Evolutionary conservation across 2,329 filamentous ascomycete genomes (phyloP), one percentile per base, ranked within the genome.

Genomic region (Cladophialophora exuberans): DNA sequence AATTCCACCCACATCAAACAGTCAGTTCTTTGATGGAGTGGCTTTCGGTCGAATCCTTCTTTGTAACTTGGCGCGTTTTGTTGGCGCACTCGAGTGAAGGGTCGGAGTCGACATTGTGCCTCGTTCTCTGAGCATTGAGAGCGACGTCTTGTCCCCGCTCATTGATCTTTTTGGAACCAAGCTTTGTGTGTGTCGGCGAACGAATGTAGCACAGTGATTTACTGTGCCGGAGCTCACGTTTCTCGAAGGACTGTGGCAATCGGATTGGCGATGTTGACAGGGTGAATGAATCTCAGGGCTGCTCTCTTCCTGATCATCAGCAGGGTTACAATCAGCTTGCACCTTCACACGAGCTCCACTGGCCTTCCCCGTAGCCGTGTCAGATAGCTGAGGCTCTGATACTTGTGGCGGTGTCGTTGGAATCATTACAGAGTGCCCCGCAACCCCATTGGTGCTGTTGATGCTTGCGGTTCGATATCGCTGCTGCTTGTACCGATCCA

Each of bases 171-270:
- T 39, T 5, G 52, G 46, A 28, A 44, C 18, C 6, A 28, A 25
- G 18, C 52, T 48, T 44, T 56, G 45, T 18, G 15, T 38, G 11
- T 61, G 59, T 30, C 59, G 57, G n/a, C 59, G 52, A 17, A 47
- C 39, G 39, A 59, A 61, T 5, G 56, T 61, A n/a, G 55, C 45
- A 31, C 59, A 61, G 6, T 46, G 55, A 15, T 52, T 54, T 38
- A 52, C 10, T 15, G 42, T 33, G 20, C 17, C 10, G 2, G 38
- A 45, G 15, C 23, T 42, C 23, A 26, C 43, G 17, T 30, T 39
- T 23, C 23, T 42, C 4, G 33, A 23, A 15, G 39, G 25, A 26
- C 15, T 33, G 7, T 43, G 30, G 20, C 7, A 26, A 10, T 26
- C 43, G 30, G 44, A 31, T 5, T 11, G 2, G 28, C 38, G 15